Evolutionary conservation across 2,329 filamentous ascomycete genomes (phyloP), one percentile per base, ranked within the genome.

Genomic region (Fusarium duplospermum): DNA sequence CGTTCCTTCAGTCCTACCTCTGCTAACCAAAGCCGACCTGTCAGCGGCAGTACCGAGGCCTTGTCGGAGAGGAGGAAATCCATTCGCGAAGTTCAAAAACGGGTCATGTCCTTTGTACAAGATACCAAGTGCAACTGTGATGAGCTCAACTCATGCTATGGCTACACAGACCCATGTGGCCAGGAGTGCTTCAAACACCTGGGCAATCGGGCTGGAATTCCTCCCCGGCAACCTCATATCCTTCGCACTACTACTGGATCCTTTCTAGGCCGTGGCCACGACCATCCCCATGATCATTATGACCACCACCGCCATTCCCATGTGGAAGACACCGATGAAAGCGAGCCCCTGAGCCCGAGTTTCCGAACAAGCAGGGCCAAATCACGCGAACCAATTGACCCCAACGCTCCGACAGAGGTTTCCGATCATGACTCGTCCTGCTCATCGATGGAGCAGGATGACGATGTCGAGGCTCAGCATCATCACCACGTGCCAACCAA

Each of bases 401-500:
- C 76, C 29, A 70, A 70, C 11, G 74, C 77, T 6, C 75, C 79
- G 6, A 75, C 76, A 52, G 64, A 70, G 9, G 66, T 69, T 3
- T 71, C 76, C n/a, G 74, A 77, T 8, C 76, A 78, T 54, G 71
- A 73, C 18, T 70, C 74, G 16, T 79, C 72, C 22, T 80, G 78
- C 62, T 77, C 79, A 6, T 78, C 80, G 31, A 73, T 74, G 58
- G 76, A 80, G 6, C 81, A 83, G 11, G 82, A 81, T 2, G 87
- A 89, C 36, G 52, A 89, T 62, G n/a, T 84, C 6, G 87, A 89
- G 69, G 84, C 84, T 7, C 86, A 86, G 69, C 94, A 98, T 79
- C 96, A 99, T 79, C 96, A 99, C 82, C 96, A 99, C 81, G 96
- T 98, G 4, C 94, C 96, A 0, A 92, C 94, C 71, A 98, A 98